Evolutionary conservation across 2,329 filamentous ascomycete genomes (phyloP).

Genomic region (Mycosphaerella sp.): DNA sequence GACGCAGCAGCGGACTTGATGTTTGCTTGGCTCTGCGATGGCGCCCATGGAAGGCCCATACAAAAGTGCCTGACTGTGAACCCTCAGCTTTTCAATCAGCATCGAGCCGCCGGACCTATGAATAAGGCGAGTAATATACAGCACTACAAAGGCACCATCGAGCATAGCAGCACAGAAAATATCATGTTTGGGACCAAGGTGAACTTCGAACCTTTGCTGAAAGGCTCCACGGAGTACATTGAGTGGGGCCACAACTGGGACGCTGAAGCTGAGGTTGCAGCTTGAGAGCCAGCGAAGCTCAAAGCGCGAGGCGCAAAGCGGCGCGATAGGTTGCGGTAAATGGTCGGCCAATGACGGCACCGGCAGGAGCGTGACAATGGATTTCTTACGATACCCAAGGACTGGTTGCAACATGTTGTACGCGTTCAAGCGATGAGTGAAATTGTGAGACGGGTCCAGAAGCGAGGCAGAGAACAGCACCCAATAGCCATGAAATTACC

Average conservation of each 20-base stretch:
- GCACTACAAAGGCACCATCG: slow-evolving; percentile 27
- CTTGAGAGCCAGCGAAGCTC: background rate
- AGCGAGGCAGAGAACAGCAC: background rate
- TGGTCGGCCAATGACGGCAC: too few species aligned
- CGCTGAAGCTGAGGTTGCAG: background rate
- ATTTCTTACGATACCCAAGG: background rate
- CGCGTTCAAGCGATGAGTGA: background rate
- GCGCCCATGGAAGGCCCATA: slow-evolving; percentile 23
- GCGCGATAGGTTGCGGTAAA: background rate
- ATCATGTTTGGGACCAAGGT: slow-evolving; percentile 38
- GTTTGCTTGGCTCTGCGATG: slow-evolving; percentile 26
- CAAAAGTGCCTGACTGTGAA: slow-evolving; percentile 38
- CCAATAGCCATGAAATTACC: background rate
- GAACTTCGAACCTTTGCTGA: slow-evolving; percentile 36
- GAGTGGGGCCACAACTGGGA: slow-evolving; percentile 3
- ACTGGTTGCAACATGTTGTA: background rate
- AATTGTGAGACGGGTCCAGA: background rate
- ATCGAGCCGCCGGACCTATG: slow-evolving; percentile 37
- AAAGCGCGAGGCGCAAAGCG: background rate
- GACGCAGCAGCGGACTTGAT: slow-evolving; percentile 34
- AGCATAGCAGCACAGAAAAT: slow-evolving; percentile 29
- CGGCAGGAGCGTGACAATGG: background rate
- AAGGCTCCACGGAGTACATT: slow-evolving; percentile 26
- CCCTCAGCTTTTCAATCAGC: slow-evolving; percentile 43
- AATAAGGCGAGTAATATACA: slow-evolving; percentile 37